Percentiles rank a stretch among this genome's conserved stretches.
These are phyloP conservation scores for Penicillium cosmopolitanum DNA, from an alignment of 495 filamentous ascomycete genomes.

Conservation along the genomic window DNA sequence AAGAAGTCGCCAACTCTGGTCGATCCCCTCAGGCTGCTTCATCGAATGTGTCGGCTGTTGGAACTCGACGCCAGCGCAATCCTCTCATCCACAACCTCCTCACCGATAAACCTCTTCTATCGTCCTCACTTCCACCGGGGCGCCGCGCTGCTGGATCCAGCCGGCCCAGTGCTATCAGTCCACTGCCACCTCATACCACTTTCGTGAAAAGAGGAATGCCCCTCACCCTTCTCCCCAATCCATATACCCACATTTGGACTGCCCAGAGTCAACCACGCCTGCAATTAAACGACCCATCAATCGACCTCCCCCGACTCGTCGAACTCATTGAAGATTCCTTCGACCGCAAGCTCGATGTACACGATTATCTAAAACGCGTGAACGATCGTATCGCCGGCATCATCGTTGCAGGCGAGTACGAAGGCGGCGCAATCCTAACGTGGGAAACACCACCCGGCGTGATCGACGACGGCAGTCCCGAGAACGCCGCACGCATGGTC, in stretches of 20 bases:
- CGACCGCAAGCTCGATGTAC: slow-evolving; percentile 76
- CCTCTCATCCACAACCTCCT: slow-evolving; percentile 95
- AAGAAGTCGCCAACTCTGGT: slow-evolving; percentile 73
- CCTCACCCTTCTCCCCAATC: slow-evolving; percentile 78
- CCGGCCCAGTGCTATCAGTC: slow-evolving; percentile 31
- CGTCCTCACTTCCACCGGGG: slow-evolving; percentile 80
- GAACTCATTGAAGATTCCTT: slow-evolving; percentile 96
- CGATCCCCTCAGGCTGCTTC: slow-evolving; percentile 40
- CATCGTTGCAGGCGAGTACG: slow-evolving; percentile 95
- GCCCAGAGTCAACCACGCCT: slow-evolving; percentile 61
- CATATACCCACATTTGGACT: slow-evolving; percentile 63
- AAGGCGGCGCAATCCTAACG: slow-evolving; percentile 91
- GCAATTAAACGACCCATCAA: slow-evolving; percentile 72
- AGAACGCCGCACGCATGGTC: slow-evolving; percentile 61
- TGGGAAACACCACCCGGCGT: slow-evolving; percentile 81
- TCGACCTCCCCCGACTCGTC: slow-evolving; percentile 81
- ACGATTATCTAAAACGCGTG: slow-evolving; percentile 79
- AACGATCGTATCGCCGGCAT: slow-evolving; percentile 79
- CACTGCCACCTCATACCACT: slow-evolving; percentile 59
- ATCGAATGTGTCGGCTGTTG: slow-evolving; percentile 62
- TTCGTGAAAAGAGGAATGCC: slow-evolving; percentile 92
- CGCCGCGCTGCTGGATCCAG: slow-evolving; percentile 47
- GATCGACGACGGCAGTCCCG: slow-evolving; percentile 53
- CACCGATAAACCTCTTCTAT: slow-evolving; percentile 90
- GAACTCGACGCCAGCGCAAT: slow-evolving; percentile 78